phyloP scores from a whole-genome alignment of 495 filamentous ascomycete genomes.

The Immersiella caudata region DNA sequence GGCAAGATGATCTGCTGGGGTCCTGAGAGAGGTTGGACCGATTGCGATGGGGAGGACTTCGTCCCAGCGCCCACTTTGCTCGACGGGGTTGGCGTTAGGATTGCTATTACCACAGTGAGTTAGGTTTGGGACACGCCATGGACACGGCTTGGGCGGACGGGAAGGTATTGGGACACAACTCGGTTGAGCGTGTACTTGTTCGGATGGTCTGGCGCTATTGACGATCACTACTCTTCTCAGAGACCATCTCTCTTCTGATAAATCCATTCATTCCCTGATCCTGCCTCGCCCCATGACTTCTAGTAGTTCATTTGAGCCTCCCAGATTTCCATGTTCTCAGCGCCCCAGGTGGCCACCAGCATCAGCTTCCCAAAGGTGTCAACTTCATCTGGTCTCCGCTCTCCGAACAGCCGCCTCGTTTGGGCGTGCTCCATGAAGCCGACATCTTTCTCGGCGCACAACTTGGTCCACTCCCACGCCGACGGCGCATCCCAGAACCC shows the following conservation, averaged over 20 bases:
- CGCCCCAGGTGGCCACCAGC: constrained; percentile 30
- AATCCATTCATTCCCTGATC: neutral
- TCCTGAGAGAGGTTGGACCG: constrained; percentile 67
- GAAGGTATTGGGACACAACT: neutral
- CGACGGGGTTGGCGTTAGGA: neutral
- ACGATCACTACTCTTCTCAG: neutral
- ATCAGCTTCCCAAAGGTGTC: constrained; percentile 34
- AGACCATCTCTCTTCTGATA: neutral
- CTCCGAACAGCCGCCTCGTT: constrained; percentile 27
- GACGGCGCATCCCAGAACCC: constrained; percentile 40
- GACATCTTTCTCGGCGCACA: constrained; percentile 30
- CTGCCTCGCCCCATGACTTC: neutral
- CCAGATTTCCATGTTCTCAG: constrained; percentile 33
- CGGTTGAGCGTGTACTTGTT: neutral
- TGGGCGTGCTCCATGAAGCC: constrained; percentile 25
- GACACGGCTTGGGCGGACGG: neutral
- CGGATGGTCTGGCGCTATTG: neutral
- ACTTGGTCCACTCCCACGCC: constrained; percentile 34
- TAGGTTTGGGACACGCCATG: neutral
- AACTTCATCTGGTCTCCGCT: constrained; percentile 26
- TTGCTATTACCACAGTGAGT: neutral
- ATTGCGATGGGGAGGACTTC: constrained; percentile 38
- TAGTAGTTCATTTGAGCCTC: neutral
- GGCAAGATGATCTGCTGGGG: constrained; percentile 68
- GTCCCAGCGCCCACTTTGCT: neutral